Conservation (phyloP, 805 yeast species). For the Yarrowia porcina region DNA sequence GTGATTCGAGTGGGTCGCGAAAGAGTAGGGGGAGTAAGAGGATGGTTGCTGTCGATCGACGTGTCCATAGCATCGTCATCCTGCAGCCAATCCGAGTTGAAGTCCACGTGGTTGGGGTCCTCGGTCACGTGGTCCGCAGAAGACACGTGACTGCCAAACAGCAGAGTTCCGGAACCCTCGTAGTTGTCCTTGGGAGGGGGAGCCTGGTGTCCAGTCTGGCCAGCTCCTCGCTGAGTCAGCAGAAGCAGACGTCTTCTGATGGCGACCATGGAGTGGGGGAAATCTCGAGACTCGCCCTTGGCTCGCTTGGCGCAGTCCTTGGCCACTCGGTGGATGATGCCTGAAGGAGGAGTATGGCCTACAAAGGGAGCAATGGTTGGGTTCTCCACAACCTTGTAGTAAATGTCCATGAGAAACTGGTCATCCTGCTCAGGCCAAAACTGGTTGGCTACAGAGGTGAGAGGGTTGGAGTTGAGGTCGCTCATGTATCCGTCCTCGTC, state of each 20-base stretch:
- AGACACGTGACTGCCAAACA: background rate
- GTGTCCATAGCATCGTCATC: conserved; percentile 20
- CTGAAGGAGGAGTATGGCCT: conserved; percentile 62
- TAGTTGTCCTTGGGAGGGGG: background rate
- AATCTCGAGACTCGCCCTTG: conserved; percentile 31
- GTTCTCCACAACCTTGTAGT: conserved; percentile 49
- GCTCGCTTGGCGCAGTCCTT: conserved; percentile 49
- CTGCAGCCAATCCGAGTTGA: conserved; percentile 21
- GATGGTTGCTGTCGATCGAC: background rate
- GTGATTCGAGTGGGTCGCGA: background rate
- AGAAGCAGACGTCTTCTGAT: conserved; percentile 37
- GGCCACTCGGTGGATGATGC: conserved; percentile 58
- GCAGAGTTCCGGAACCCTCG: background rate
- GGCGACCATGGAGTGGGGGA: conserved; percentile 38
- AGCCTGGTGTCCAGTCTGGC: background rate
- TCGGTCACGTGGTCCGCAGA: background rate
- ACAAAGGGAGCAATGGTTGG: conserved; percentile 71
- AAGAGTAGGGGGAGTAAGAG: conserved; percentile 6
- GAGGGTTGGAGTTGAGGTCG: conserved; percentile 17
- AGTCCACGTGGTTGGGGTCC: background rate
- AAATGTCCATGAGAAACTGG: conserved; percentile 45
- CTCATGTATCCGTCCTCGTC: conserved; percentile 19
- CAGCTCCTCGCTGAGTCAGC: conserved; percentile 23
- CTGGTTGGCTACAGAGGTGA: conserved; percentile 13
- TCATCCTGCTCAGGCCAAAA: conserved; percentile 41